A percentile compares a stretch with the other conserved stretches of the same genome.
Evolutionary conservation across 495 filamentous ascomycete genomes (phyloP).

Genomic region (Cercophora sp.): DNA sequence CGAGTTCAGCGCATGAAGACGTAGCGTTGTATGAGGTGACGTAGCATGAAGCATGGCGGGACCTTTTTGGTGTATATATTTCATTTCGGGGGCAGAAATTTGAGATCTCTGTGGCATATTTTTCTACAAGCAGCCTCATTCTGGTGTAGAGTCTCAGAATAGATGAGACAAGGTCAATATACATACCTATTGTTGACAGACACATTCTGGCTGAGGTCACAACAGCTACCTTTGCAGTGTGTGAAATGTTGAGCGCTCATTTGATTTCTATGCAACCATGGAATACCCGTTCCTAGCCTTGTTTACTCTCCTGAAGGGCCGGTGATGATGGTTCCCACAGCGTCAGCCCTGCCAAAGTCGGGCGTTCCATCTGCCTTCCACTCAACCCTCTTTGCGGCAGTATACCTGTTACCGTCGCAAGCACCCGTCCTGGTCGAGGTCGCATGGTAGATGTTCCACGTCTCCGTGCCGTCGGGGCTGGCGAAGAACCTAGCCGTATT

Average conservation of each 20-base stretch:
- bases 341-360: constrained; percentile 36
- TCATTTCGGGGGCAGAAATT: too few species aligned
- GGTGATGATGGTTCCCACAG: constrained; percentile 25
- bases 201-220: too few species aligned
- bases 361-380: constrained; percentile 41
- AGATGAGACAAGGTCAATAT: too few species aligned
- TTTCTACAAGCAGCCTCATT: too few species aligned
- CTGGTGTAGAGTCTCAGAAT: too few species aligned
- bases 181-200: too few species aligned
- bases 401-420: constrained; percentile 47
- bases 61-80: neutral
- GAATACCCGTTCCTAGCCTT: too few species aligned
- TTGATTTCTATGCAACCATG: too few species aligned
- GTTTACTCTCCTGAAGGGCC: constrained; percentile 18
- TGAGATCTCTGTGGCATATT: too few species aligned
- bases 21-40: too few species aligned
- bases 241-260: too few species aligned
- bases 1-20: constrained; percentile 17
- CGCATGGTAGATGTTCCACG: constrained; percentile 53
- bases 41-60: neutral
- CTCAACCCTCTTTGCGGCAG: constrained; percentile 39
- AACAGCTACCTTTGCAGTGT: too few species aligned
- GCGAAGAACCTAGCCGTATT: constrained; percentile 39
- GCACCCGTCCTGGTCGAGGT: constrained; percentile 36
- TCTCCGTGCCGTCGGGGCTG: constrained; percentile 45